phyloP scores from a whole-genome alignment of 2,329 filamentous ascomycete species.

The Diaporthe vaccinii region DNA sequence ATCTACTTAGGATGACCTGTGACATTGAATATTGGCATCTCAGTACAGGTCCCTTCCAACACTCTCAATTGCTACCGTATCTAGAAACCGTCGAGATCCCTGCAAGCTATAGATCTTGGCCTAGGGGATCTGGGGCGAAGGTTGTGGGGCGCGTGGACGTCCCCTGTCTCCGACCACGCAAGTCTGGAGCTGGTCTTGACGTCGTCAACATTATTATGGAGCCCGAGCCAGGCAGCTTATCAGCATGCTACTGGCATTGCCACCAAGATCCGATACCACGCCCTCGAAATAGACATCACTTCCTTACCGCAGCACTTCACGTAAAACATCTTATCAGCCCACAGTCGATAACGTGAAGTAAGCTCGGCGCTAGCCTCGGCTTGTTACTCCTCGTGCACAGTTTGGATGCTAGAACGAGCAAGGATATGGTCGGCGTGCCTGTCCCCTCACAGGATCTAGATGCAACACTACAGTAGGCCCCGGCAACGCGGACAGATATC shows the following conservation, averaged over 20 bases:
- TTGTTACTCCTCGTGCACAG: not conserved
- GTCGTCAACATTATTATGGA: not conserved
- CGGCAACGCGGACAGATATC: slow-evolving; percentile 2
- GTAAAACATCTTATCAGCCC: not conserved
- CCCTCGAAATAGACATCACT: not conserved
- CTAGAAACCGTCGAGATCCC: not conserved
- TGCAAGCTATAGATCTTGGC: not conserved
- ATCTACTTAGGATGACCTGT: not conserved
- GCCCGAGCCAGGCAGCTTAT: slow-evolving; percentile 9
- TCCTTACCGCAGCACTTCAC: not conserved
- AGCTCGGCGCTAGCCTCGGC: slow-evolving; percentile 14
- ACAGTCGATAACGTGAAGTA: not conserved
- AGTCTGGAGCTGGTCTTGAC: not conserved
- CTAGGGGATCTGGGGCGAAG: not conserved
- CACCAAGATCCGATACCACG: not conserved
- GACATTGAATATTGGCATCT: not conserved
- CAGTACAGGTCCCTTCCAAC: not conserved
- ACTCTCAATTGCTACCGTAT: too few relatives aligned
- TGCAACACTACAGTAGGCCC: slow-evolving; percentile 17
- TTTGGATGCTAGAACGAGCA: not conserved
- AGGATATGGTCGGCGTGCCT: not conserved
- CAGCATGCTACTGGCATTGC: not conserved
- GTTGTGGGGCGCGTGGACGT: not conserved
- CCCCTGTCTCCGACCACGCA: slow-evolving; percentile 5
- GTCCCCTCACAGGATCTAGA: slow-evolving; percentile 13